These are phyloP conservation scores for Vitis rupestris DNA, from an alignment of 164 flowering plant species.

Conservation along the genomic window DNA sequence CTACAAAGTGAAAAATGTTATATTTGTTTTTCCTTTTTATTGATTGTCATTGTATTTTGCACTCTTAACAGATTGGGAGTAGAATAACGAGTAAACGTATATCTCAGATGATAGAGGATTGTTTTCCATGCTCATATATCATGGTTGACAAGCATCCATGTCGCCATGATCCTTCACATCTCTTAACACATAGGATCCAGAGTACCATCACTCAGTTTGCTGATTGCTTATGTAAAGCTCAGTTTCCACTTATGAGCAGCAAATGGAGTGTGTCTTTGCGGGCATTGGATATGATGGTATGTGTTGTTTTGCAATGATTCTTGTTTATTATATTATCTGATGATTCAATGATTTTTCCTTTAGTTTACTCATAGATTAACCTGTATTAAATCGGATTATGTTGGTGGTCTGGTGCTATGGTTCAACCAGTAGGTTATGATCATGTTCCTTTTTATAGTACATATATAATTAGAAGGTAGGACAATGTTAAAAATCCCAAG, in stretches of 20 bases:
- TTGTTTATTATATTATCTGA: constrained; percentile 3
- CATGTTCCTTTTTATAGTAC: too few relatives aligned
- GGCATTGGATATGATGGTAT: constrained; percentile 60
- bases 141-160: constrained; percentile 85
- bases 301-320: background rate
- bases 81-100: constrained; percentile 90
- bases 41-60: constrained; percentile 14
- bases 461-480: too few relatives aligned
- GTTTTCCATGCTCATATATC: constrained; percentile 64
- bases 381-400: too few relatives aligned
- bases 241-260: constrained; percentile 34
- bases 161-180: constrained; percentile 90
- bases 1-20: background rate
- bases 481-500: too few relatives aligned
- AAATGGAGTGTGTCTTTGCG: constrained; percentile 50
- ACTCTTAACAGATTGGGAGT: constrained; percentile 74
- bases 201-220: constrained; percentile 57
- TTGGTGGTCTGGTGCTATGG: too few relatives aligned
- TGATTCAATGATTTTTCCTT: background rate
- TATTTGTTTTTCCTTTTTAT: constrained; percentile 2
- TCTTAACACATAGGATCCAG: constrained; percentile 83
- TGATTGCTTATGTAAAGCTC: constrained; percentile 39
- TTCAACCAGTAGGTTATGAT: too few relatives aligned
- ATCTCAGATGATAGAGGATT: constrained; percentile 62
- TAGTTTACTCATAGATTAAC: background rate